Evolutionary conservation across 2,329 filamentous ascomycete genomes (phyloP).

Genomic region (Pseudopithomyces chartarum): DNA sequence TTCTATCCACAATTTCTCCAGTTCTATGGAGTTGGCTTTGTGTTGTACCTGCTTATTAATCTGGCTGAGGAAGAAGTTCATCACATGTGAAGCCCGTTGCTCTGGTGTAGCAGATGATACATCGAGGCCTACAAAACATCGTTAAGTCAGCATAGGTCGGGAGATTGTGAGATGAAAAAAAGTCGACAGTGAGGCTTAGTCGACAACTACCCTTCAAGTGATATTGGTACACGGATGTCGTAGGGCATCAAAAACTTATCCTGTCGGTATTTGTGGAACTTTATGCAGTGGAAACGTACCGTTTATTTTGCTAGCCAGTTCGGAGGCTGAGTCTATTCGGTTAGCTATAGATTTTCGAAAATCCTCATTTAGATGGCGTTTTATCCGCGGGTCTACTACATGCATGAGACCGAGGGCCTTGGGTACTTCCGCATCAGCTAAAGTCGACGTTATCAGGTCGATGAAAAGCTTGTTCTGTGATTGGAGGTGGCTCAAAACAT

Average conservation of each 20-base stretch:
- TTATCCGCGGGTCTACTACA: conserved; percentile 4
- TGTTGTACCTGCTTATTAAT: conserved; percentile 32
- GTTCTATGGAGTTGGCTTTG: conserved; percentile 9
- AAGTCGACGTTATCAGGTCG: conserved; percentile 26
- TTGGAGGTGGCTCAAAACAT: conserved; percentile 18
- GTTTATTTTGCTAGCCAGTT: conserved; percentile 20
- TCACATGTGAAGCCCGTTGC: conserved; percentile 18
- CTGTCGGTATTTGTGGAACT: too few species aligned
- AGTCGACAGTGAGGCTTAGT: too few species aligned
- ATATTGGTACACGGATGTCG: too few species aligned
- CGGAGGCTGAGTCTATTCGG: conserved; percentile 28
- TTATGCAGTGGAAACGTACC: background rate
- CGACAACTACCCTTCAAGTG: too few species aligned
- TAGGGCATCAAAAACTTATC: too few species aligned
- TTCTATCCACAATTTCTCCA: conserved; percentile 35
- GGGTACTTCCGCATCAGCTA: conserved; percentile 27
- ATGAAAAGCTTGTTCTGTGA: conserved; percentile 35
- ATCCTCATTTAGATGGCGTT: background rate
- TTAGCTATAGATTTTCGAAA: conserved; percentile 14
- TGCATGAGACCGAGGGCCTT: conserved; percentile 17
- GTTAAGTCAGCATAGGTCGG: too few species aligned
- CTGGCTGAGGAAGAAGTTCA: conserved; percentile 29
- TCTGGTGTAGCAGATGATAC: conserved; percentile 2
- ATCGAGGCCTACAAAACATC: conserved; percentile 10
- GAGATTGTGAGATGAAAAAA: too few species aligned